Conservation (phyloP, 805 yeast species). For the Priceomyces castillae region DNA sequence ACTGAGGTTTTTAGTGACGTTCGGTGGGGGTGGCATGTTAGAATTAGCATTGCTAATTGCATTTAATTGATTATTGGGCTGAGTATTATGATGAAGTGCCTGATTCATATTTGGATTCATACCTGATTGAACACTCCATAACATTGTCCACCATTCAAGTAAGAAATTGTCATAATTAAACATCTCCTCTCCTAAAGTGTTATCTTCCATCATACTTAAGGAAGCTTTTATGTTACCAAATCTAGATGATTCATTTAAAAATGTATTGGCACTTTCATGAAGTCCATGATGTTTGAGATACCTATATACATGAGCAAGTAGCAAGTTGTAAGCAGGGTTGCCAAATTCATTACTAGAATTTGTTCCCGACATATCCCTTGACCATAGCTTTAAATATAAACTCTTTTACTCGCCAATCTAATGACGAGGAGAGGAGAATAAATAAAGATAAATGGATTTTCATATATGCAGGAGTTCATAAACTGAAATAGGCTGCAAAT, state of each 20-base stretch:
- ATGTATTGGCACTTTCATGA: slow-evolving; percentile 48
- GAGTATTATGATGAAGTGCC: slow-evolving; percentile 8
- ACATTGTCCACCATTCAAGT: slow-evolving; percentile 55
- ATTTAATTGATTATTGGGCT: not conserved
- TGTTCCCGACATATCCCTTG: not conserved
- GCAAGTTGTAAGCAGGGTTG: slow-evolving; percentile 22
- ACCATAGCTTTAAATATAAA: not conserved
- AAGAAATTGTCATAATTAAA: slow-evolving; percentile 39
- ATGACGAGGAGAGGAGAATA: not conserved
- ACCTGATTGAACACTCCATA: slow-evolving; percentile 49
- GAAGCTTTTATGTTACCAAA: not conserved
- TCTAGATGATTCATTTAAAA: slow-evolving; percentile 33
- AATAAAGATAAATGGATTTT: not conserved
- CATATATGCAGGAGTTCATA: not conserved
- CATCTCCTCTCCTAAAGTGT: not conserved
- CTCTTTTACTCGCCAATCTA: not conserved
- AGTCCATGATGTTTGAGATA: slow-evolving; percentile 47
- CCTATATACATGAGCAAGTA: slow-evolving; percentile 52
- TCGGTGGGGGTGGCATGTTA: slow-evolving; percentile 9
- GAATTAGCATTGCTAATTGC: not conserved
- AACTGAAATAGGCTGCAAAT: not conserved
- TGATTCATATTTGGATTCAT: slow-evolving; percentile 34
- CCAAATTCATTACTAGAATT: not conserved
- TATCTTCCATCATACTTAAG: not conserved
- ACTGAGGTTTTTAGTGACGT: slow-evolving; percentile 7